A percentile compares a stretch with the other conserved stretches of the same genome.
These are phyloP conservation scores for Rhytidiadelphus loreus DNA, from an alignment of 225 moss, liverwort and hornwort genomes.

Conservation along the genomic window DNA sequence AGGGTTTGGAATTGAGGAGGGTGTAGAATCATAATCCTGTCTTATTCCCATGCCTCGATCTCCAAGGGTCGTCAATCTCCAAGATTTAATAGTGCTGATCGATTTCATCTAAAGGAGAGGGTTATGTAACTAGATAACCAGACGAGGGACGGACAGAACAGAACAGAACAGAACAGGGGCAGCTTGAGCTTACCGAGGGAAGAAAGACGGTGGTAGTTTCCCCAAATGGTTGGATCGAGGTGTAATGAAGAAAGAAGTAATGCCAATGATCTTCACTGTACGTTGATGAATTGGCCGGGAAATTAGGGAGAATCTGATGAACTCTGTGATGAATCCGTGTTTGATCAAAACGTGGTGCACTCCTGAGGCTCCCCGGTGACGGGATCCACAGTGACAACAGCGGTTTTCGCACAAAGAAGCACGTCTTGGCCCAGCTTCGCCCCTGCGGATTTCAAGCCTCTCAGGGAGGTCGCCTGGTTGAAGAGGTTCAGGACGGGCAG, in stretches of 20 bases:
- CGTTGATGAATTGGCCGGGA: background rate
- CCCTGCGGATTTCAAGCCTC: slow-evolving; percentile 76
- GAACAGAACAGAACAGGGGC: background rate
- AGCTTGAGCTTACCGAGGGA: background rate
- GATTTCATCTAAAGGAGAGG: background rate
- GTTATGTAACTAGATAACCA: background rate
- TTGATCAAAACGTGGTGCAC: slow-evolving; percentile 48
- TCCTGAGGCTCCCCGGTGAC: slow-evolving; percentile 67
- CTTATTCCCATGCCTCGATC: background rate
- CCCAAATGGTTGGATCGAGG: background rate
- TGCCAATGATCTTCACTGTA: background rate
- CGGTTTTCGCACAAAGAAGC: slow-evolving; percentile 36
- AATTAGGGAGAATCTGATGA: background rate
- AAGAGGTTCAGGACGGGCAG: slow-evolving; percentile 89
- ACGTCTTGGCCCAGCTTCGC: slow-evolving; percentile 88
- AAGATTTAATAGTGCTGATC: too few species aligned
- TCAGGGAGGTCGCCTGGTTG: slow-evolving; percentile 71
- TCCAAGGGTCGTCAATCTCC: background rate
- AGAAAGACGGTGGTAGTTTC: too few species aligned
- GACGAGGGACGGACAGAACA: background rate
- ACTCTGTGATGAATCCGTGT: background rate
- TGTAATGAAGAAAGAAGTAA: background rate
- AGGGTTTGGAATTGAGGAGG: background rate
- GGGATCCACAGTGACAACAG: slow-evolving; percentile 48
- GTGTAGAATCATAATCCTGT: background rate